Conservation (phyloP, 306 rosid genomes). For the Cucurbita pepo region DNA sequence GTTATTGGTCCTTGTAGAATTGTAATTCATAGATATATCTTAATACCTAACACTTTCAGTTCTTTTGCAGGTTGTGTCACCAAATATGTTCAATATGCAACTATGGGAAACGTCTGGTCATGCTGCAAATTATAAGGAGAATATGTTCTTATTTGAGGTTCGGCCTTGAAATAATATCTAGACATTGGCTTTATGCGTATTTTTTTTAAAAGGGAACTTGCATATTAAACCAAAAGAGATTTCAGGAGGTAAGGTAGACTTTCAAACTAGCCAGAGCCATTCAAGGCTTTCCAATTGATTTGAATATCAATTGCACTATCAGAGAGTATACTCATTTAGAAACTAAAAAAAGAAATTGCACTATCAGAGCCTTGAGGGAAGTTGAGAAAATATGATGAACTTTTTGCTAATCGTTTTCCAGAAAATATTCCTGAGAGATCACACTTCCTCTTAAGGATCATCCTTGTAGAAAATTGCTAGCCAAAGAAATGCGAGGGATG, state of each 20-base stretch:
- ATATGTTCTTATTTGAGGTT: slow-evolving; percentile 91
- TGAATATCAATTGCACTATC: too few relatives aligned
- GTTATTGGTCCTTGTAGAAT: slow-evolving; percentile 1
- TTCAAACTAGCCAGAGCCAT: not conserved
- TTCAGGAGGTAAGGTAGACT: not conserved
- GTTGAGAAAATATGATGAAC: not conserved
- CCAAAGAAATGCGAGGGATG: not conserved
- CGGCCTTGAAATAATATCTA: not conserved
- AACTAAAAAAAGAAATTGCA: too few relatives aligned
- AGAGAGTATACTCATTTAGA: not conserved
- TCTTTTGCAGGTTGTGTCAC: slow-evolving; percentile 57
- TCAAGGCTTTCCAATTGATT: not conserved
- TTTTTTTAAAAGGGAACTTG: not conserved
- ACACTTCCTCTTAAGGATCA: not conserved
- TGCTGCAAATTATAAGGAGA: slow-evolving; percentile 81
- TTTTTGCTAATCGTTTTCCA: not conserved
- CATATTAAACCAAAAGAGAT: not conserved
- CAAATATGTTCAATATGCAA: slow-evolving; percentile 87
- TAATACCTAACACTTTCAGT: not conserved
- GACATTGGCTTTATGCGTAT: not conserved
- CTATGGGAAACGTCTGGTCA: slow-evolving; percentile 96
- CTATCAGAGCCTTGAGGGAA: not conserved
- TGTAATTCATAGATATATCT: not conserved
- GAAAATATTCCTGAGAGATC: not conserved
- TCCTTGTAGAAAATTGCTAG: not conserved